These are phyloP conservation scores for Thecamonas trahens DNA, from an alignment of 78 protist species.

Conservation along the genomic window DNA sequence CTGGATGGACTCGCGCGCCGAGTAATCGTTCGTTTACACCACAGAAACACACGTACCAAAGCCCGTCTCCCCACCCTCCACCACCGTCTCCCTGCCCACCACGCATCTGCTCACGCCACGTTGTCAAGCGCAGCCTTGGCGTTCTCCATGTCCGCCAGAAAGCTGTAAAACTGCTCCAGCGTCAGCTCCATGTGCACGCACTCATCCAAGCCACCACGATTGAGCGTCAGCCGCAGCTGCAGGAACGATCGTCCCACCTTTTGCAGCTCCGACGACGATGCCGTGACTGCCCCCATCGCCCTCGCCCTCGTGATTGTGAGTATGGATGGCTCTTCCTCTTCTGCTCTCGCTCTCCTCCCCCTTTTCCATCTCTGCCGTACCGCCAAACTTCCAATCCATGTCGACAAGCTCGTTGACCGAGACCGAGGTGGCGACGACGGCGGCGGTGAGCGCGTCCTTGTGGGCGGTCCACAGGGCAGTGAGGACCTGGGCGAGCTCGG, in stretches of 20 bases:
- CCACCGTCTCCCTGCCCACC: too few species aligned
- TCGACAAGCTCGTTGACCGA: conserved; percentile 4
- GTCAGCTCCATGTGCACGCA: not conserved
- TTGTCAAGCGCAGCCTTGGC: not conserved
- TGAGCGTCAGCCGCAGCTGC: not conserved
- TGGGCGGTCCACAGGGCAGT: too few species aligned
- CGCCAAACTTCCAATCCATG: conserved; percentile 5
- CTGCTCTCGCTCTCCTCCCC: not conserved
- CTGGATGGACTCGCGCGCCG: too few species aligned
- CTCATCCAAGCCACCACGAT: not conserved
- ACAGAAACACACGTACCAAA: too few species aligned
- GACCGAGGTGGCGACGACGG: too few species aligned
- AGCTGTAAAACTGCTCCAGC: not conserved
- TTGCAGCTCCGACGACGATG: not conserved
- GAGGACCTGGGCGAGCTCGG: too few species aligned
- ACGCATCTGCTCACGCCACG: too few species aligned
- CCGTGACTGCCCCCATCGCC: not conserved
- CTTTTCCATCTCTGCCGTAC: not conserved
- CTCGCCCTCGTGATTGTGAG: not conserved
- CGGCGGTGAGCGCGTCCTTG: too few species aligned
- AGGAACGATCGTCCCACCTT: not conserved
- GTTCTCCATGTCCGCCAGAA: not conserved
- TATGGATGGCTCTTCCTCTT: not conserved
- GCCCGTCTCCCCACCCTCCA: too few species aligned
- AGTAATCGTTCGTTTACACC: too few species aligned